Base-by-base conservation (phyloP, 768 basidiomycete genomes). In the Omphalotus guepiniiformis region DNA sequence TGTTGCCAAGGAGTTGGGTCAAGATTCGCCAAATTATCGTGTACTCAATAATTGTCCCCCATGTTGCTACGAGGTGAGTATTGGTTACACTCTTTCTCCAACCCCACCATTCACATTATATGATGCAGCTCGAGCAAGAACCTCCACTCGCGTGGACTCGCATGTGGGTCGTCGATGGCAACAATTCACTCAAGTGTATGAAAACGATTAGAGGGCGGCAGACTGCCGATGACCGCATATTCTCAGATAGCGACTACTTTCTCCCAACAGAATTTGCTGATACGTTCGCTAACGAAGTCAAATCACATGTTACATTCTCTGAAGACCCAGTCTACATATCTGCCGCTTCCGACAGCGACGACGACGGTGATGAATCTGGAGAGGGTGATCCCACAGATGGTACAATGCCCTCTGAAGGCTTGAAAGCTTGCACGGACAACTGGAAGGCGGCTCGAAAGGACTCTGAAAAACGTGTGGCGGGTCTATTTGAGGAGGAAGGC, bases 401-500 rank as follows among this genome's bases (percentile, higher is more conserved):
- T 22, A 47, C 9, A 13, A 42, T 16, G 6, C 30, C 22, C 11
- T 27, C 54, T 57, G 22, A 47, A 21, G 19, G 13, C 3, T 23
- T 21, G 19, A 44, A 12, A 37, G 47, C 11, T 22, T n/a, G 19
- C 22, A 58, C 59, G 1, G 48, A 64, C 18, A 63, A 63, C 39
- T 68, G 63, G 66, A 67, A 63, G 50, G 64, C 59, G 1, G 58
- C 56, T 1, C 49, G 54, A 0, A 49, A 54, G 0, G 60, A 69
- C 22, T 51, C 54, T 1, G 50, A 54, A 27, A 69, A 66, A 49
- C 56, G 51, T 18, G 65, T 63, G 59, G 69, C 61, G 67, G 55
- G 49, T 3, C 52, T 69, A 6, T 74, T 68, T 42, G 50, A 64
- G 0, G 66, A 72, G 56, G 61, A 65, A 0, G 69, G 72, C 0